Evolutionary conservation across 768 basidiomycete genomes (phyloP).

Genomic region (Russula griseocarnosa): DNA sequence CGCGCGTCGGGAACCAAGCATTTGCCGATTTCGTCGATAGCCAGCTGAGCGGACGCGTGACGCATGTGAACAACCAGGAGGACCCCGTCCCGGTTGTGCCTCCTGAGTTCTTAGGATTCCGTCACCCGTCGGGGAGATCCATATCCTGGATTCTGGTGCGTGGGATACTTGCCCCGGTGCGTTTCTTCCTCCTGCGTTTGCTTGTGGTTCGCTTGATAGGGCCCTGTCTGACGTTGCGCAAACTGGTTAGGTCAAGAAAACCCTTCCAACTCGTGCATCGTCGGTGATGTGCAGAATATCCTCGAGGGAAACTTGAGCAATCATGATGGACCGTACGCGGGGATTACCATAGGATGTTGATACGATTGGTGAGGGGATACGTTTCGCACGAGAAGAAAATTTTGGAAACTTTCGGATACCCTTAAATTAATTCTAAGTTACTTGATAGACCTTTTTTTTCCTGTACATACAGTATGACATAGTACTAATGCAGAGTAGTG

Average conservation of each 20-base stretch:
- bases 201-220: not conserved
- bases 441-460: no score
- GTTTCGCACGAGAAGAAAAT: no score
- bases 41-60: constrained; percentile 1
- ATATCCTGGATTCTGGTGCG: constrained; percentile 41
- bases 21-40: constrained; percentile 18
- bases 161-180: constrained; percentile 57
- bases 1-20: constrained; percentile 29
- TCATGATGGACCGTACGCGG: constrained; percentile 27
- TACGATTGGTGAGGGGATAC: not conserved
- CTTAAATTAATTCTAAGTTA: no score
- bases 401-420: no score
- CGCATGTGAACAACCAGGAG: constrained; percentile 14
- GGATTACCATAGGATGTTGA: constrained; percentile 28
- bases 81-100: constrained; percentile 40
- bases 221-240: not conserved
- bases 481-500: no score
- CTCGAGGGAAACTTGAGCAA: constrained; percentile 37
- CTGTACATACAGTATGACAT: no score
- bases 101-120: constrained; percentile 42
- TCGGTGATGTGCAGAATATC: constrained; percentile 51
- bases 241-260: constrained; percentile 54
- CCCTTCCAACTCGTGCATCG: constrained; percentile 45
- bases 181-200: not conserved
- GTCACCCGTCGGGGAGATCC: constrained; percentile 42